Conservation (phyloP, 2,329 filamentous ascomycete species). For the Pseudogymnoascus sp. region DNA sequence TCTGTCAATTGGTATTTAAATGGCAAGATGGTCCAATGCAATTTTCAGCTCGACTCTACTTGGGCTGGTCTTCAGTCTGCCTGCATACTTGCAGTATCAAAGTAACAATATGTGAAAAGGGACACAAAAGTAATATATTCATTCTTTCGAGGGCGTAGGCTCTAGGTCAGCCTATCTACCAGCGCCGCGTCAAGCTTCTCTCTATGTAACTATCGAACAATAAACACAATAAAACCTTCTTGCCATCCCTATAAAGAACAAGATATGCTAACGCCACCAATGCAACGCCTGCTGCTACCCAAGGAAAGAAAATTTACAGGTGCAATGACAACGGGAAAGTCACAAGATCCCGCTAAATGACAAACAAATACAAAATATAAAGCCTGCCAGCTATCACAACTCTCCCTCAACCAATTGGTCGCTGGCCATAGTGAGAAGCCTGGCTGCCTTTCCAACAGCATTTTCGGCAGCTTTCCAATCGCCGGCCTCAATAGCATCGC, state of each 20-base stretch:
- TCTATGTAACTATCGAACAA: slow-evolving; percentile 8
- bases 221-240: slow-evolving; percentile 3
- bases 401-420: slow-evolving; percentile 20
- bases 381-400: neutral
- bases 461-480: slow-evolving; percentile 63
- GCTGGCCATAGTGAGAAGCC: slow-evolving; percentile 55
- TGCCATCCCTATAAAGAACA: slow-evolving; percentile 2
- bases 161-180: neutral
- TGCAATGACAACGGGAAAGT: neutral
- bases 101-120: neutral
- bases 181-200: neutral
- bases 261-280: slow-evolving; percentile 1
- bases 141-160: neutral
- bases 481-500: slow-evolving; percentile 65
- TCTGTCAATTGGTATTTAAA: neutral
- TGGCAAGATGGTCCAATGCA: neutral
- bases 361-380: slow-evolving; percentile 4
- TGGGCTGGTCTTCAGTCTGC: neutral
- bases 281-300: slow-evolving; percentile 7
- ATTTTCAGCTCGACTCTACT: neutral
- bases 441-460: slow-evolving; percentile 64
- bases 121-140: neutral
- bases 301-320: neutral
- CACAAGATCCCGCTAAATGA: slow-evolving; percentile 8
- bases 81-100: neutral